Evolutionary conservation across 768 basidiomycete genomes (phyloP), one percentile per base, ranked within the genome.

Genomic region (Cyclocybe aegerita): DNA sequence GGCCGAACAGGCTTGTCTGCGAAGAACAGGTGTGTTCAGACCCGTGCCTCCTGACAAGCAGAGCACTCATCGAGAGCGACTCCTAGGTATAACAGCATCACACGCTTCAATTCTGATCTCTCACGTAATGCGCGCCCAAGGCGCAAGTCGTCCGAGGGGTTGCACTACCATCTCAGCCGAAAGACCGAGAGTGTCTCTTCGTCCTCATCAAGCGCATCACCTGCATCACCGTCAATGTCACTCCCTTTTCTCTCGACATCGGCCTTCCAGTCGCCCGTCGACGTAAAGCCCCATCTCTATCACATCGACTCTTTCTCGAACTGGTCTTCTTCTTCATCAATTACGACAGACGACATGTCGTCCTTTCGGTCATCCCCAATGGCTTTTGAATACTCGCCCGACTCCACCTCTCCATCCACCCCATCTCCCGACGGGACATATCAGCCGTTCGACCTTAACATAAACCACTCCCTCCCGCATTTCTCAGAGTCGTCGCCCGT

Each of bases 1-100:
- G 80, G 81, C 4, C 71, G 81, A 35, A 83, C 81, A 12, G 81
- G 80, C 10, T 67, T 83, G 11, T 78, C 80, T 2, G 80, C 80
- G 11, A 83, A 82, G 71, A 83, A 83, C 62, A 72, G 80, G 79
- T 80, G 59, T 48, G 68, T 57, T 8, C 9, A 14, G 29, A 33
- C 30, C 16, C 42, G 23, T 16, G 11, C 23, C 11, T 32, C 47
- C 37, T 9, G 30, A 15, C 33, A 54, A 43, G 36, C 46, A 23
- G 23, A 23, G 23, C 23, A 23, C 23, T 23, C 23, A 23, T 23
- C 1, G 23, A 23, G 23, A 23, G 23, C 23, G 5, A 23, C 23
- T 23, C 23, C 23, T 50, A 79, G 78, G 57, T 81, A 80, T 57
- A 81, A 79, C 52, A 78, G 76, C 50, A 76, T 79, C 51, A 79